Evolutionary conservation across 1,139 yeast genomes (phyloP).

Genomic region (Yamadazyma atmosphaerica): DNA sequence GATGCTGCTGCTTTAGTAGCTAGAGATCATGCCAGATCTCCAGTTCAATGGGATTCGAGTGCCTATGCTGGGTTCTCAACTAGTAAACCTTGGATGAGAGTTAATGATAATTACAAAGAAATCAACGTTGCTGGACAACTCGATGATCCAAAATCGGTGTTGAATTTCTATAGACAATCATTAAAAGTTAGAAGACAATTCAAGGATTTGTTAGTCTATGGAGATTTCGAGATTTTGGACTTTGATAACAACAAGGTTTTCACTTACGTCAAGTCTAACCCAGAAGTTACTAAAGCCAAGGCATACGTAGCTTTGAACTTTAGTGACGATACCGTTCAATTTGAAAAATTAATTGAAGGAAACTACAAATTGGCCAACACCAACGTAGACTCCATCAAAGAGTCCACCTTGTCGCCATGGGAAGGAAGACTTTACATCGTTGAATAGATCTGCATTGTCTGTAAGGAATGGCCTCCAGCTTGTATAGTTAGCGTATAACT

Average conservation of each 20-base stretch:
- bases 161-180: slow-evolving; percentile 45
- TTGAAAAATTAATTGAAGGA: slow-evolving; percentile 30
- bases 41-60: slow-evolving; percentile 56
- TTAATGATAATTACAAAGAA: slow-evolving; percentile 49
- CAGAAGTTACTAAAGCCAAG: slow-evolving; percentile 13
- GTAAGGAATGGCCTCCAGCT: no score
- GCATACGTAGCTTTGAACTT: slow-evolving; percentile 50
- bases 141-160: slow-evolving; percentile 47
- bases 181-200: slow-evolving; percentile 45
- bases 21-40: slow-evolving; percentile 59
- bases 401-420: slow-evolving; percentile 28
- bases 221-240: slow-evolving; percentile 46
- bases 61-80: slow-evolving; percentile 51
- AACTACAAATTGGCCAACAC: slow-evolving; percentile 25
- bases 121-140: slow-evolving; percentile 51
- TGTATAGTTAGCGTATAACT: background rate
- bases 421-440: slow-evolving; percentile 38
- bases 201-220: slow-evolving; percentile 48
- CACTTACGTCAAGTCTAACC: slow-evolving; percentile 11
- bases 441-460: slow-evolving; percentile 5
- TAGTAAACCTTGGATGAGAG: slow-evolving; percentile 56
- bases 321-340: slow-evolving; percentile 29
- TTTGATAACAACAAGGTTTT: slow-evolving; percentile 14
- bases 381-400: slow-evolving; percentile 25
- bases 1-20: slow-evolving; percentile 38